These are phyloP conservation scores for Gossypium trilobum DNA, from an alignment of 441 rosid species.

Conservation along the genomic window DNA sequence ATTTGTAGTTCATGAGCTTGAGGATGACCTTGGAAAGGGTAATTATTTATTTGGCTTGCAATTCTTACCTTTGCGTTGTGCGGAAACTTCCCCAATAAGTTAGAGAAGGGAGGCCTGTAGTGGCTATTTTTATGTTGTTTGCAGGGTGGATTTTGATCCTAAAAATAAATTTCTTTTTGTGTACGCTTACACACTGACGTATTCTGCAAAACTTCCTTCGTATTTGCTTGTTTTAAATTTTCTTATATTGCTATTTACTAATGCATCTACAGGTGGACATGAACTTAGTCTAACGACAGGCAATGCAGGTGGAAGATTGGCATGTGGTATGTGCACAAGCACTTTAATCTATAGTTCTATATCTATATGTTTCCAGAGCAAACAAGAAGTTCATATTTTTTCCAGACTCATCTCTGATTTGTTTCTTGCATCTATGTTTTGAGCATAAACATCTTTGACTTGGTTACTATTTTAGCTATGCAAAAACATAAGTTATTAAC, in stretches of 20 bases:
- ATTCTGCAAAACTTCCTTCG: neutral
- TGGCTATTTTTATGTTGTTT: neutral
- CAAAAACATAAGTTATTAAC: neutral
- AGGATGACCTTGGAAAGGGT: slow-evolving; percentile 96
- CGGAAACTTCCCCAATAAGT: neutral
- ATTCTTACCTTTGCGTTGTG: neutral
- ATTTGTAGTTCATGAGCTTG: slow-evolving; percentile 90
- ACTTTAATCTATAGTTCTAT: neutral
- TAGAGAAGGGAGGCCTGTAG: neutral
- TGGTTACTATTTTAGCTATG: neutral
- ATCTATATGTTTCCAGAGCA: neutral
- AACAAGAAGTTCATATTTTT: neutral
- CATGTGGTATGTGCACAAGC: slow-evolving; percentile 58
- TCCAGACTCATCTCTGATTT: neutral
- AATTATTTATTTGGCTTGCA: slow-evolving; percentile 6
- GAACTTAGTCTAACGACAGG: slow-evolving; percentile 88
- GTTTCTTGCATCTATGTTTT: neutral
- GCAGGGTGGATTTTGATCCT: neutral
- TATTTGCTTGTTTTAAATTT: neutral
- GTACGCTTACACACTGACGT: neutral
- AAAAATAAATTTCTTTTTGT: neutral
- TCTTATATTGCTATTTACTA: slow-evolving; percentile 9
- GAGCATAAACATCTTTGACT: neutral
- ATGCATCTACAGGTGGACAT: slow-evolving; percentile 62
- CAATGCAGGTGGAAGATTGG: slow-evolving; percentile 96